Base-by-base conservation (phyloP, 129 eudicot genomes). In the Logfia minima region DNA sequence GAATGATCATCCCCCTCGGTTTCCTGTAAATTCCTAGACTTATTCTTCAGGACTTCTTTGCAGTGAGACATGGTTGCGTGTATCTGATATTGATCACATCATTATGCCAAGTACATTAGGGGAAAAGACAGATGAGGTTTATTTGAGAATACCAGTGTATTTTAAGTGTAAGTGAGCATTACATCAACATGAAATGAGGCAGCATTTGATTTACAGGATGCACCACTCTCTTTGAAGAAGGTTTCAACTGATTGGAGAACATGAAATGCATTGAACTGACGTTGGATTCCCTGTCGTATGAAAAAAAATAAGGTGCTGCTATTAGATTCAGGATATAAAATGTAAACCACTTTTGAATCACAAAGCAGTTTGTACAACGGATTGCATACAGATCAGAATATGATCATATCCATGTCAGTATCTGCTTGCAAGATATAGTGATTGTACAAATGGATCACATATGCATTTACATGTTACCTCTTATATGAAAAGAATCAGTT, bases 211-310 rank as follows among this genome's bases (percentile, higher is more conserved):
- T 87, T 94, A 81, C 96, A 85, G 34, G 82, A 83, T 59, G 90
- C 92, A 6, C 93, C 92, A 60, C 78, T 74, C 32, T 19, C 69
- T 71, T 80, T 43, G 80, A 94, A 87, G 82, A 87, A 87, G 68
- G 88, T 83, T 75, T 91, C 93, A 77, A 85, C 84, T 60, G 96
- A 86, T 74, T 87, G 92, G 84, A 94, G 86, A 71, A 94, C 89
- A 69, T 85, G 79, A 79, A 89, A 76, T 28, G 98, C 97, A 71
- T 96, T 79, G 62, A 77, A 77, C 51, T 94, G 92, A 16, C 96
- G 92, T 80, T 86, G 97, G 70, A 94, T 81, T 79, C 98, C 98
- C 98, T 94, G 80, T 55, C 77, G 61, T 51, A 86, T 17, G 41
- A 74, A 64, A 52, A 52, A 19, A 5, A n/a, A 4, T 22, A 28